phyloP scores from a whole-genome alignment of 352 stramenopile genomes.

The Hyaloperonospora arabidopsidis region DNA sequence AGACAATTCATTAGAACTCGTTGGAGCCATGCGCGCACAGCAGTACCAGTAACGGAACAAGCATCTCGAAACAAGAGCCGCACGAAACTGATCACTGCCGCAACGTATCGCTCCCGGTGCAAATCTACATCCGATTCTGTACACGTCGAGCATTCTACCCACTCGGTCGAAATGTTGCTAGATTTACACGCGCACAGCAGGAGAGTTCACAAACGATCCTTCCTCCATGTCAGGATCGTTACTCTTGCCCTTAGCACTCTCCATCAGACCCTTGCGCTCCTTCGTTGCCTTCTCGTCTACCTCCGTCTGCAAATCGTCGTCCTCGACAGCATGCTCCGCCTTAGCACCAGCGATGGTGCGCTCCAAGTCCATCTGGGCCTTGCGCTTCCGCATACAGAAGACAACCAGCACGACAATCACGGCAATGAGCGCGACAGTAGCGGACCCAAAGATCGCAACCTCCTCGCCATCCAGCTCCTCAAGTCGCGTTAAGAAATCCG shows the following conservation, averaged over 20 bases:
- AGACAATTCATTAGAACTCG: constrained; percentile 35
- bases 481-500: constrained; percentile 58
- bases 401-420: constrained; percentile 59
- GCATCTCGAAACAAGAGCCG: constrained; percentile 27
- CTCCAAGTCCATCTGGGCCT: constrained; percentile 71
- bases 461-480: constrained; percentile 59
- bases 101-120: constrained; percentile 26
- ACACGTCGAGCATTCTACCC: constrained; percentile 25
- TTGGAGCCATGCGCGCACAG: constrained; percentile 23
- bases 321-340: constrained; percentile 63
- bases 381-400: constrained; percentile 70
- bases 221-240: constrained; percentile 58
- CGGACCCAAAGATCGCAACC: constrained; percentile 55
- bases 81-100: constrained; percentile 26
- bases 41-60: constrained; percentile 18
- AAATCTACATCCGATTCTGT: constrained; percentile 32
- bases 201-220: constrained; percentile 80
- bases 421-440: constrained; percentile 52
- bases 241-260: constrained; percentile 59
- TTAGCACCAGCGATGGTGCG: constrained; percentile 77
- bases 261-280: constrained; percentile 63
- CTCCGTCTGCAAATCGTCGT: constrained; percentile 47
- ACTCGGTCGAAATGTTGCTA: constrained; percentile 25
- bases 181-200: constrained; percentile 60
- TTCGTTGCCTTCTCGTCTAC: constrained; percentile 49